Conservation (phyloP, 495 filamentous ascomycete genomes). For the Chaetomium tenue region DNA sequence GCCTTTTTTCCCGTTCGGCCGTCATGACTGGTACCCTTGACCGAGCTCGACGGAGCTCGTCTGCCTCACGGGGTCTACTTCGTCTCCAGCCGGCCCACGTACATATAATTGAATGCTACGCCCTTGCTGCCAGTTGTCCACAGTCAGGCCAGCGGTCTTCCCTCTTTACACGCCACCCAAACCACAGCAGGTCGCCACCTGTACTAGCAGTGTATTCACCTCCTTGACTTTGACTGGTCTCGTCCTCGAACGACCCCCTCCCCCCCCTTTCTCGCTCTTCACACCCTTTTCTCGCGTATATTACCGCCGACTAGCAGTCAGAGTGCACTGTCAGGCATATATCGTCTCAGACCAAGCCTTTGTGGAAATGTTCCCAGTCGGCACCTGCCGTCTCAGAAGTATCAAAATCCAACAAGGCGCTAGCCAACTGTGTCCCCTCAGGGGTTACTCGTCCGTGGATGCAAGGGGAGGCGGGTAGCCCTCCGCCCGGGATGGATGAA, state of each 20-base stretch:
- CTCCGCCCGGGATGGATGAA: constrained; percentile 30
- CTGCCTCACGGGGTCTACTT: neutral
- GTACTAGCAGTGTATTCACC: neutral
- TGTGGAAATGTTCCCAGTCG: constrained; percentile 7
- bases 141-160: neutral
- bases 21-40: constrained; percentile 12
- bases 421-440: neutral
- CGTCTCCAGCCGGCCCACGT: neutral
- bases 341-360: neutral
- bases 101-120: neutral
- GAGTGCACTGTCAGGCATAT: neutral
- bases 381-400: neutral
- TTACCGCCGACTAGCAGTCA: no score
- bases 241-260: neutral
- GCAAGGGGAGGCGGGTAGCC: constrained; percentile 9
- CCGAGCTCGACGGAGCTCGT: constrained; percentile 11
- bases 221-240: neutral
- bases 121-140: neutral
- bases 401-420: neutral
- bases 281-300: no score
- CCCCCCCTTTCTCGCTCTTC: no score
- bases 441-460: constrained; percentile 4
- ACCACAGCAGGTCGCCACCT: neutral
- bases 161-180: neutral
- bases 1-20: neutral